Conservation (phyloP, 345 rosid species). For the Excoecaria agallocha region DNA sequence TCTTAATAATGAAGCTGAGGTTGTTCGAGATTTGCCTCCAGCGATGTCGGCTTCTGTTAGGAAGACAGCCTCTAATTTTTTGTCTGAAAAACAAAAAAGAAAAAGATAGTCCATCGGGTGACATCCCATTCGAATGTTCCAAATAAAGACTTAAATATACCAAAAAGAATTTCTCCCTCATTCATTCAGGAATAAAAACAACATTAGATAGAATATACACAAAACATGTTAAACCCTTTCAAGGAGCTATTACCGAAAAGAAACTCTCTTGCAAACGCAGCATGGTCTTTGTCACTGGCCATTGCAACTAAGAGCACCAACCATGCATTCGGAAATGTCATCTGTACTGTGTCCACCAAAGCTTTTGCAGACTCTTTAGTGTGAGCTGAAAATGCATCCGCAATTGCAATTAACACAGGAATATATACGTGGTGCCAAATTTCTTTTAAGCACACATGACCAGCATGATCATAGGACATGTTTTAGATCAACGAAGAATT, state of each 20-base stretch:
- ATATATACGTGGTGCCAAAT: neutral
- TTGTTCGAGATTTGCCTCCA: slow-evolving; percentile 64
- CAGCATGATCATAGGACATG: neutral
- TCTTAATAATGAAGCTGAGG: slow-evolving; percentile 45
- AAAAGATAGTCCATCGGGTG: neutral
- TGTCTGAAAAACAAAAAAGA: slow-evolving; percentile 29
- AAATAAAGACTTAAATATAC: neutral
- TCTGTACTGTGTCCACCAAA: slow-evolving; percentile 51
- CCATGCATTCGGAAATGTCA: slow-evolving; percentile 48
- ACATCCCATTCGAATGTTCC: neutral
- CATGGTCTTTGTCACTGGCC: slow-evolving; percentile 91
- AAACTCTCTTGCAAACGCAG: slow-evolving; percentile 75
- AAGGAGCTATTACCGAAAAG: slow-evolving; percentile 47
- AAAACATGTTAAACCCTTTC: neutral
- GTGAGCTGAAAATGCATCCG: slow-evolving; percentile 53
- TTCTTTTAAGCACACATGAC: neutral
- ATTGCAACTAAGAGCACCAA: slow-evolving; percentile 72
- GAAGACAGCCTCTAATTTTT: slow-evolving; percentile 53
- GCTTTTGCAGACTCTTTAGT: slow-evolving; percentile 91
- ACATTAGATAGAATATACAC: neutral
- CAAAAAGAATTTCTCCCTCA: neutral
- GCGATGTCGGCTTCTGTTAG: slow-evolving; percentile 72
- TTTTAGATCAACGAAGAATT: neutral
- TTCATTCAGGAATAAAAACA: neutral
- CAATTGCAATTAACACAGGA: neutral